Evolutionary conservation across 2,329 filamentous ascomycete genomes (phyloP).

Genomic region (Phyllosticta capitalensis): DNA sequence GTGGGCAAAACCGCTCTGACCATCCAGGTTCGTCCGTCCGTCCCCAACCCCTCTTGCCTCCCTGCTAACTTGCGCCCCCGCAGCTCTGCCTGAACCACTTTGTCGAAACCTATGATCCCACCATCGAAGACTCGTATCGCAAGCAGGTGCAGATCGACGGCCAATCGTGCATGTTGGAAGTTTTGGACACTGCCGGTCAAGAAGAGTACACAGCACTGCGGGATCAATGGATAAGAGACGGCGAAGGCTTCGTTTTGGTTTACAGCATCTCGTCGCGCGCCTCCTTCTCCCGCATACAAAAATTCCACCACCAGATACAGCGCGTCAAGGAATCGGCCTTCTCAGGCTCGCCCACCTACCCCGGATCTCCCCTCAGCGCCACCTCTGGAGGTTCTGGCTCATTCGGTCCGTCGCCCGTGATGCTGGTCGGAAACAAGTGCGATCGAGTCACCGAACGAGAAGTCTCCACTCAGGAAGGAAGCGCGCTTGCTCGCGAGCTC

Average conservation of each 20-base stretch:
- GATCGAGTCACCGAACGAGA: conserved; percentile 93
- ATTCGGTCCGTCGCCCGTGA: conserved; percentile 73
- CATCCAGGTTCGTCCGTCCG: conserved; percentile 69
- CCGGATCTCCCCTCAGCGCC: conserved; percentile 59
- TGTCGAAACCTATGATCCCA: conserved; percentile 76
- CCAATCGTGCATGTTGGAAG: conserved; percentile 94
- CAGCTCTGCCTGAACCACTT: conserved; percentile 96
- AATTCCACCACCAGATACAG: conserved; percentile 94
- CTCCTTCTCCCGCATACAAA: conserved; percentile 88
- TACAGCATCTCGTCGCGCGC: conserved; percentile 97
- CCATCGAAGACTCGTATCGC: conserved; percentile 59
- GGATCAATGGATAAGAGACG: conserved; percentile 97
- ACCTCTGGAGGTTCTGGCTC: conserved; percentile 43
- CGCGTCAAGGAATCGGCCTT: conserved; percentile 83
- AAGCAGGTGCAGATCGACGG: conserved; percentile 77
- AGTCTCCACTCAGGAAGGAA: conserved; percentile 92
- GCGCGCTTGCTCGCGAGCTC: conserved; percentile 80
- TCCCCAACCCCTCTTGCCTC: neutral
- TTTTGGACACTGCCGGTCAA: conserved; percentile 93
- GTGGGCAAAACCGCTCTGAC: conserved; percentile 91
- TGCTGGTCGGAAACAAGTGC: conserved; percentile 98
- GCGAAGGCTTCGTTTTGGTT: conserved; percentile 93
- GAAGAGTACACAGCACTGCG: conserved; percentile 96
- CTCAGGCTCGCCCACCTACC: conserved; percentile 65
- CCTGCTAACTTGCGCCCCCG: conserved; percentile 5